A percentile compares a stretch with the other conserved stretches of the same genome.
Evolutionary conservation across 257 asterid genomes (phyloP).

Genomic region (Penstemon newberryi): DNA sequence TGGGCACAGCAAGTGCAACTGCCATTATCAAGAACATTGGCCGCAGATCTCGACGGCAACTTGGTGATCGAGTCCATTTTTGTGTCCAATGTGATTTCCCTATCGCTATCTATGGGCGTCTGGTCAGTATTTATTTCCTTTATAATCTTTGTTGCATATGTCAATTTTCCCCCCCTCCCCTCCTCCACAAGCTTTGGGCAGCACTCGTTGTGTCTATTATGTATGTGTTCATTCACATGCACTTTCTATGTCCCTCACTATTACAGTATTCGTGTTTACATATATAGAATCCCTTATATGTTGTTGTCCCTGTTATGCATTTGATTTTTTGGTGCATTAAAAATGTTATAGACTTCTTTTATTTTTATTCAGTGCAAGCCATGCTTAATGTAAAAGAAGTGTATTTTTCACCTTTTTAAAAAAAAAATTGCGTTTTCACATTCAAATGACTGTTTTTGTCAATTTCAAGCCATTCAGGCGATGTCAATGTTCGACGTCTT

Average conservation of each 20-base stretch:
- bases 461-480: slow-evolving; percentile 12
- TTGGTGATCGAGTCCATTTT: slow-evolving; percentile 93
- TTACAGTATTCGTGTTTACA: neutral
- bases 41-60: slow-evolving; percentile 91
- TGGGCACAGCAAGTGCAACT: slow-evolving; percentile 60
- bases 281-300: slow-evolving; percentile 9
- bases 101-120: slow-evolving; percentile 89
- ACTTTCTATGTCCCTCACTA: neutral
- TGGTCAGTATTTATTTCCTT: no score
- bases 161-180: neutral
- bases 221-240: neutral
- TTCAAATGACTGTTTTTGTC: no score
- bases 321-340: neutral
- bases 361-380: no score
- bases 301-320: slow-evolving; percentile 4
- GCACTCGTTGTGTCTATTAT: no score
- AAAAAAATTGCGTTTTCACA: no score
- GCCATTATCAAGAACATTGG: slow-evolving; percentile 72
- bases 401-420: no score
- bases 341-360: neutral
- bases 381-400: no score
- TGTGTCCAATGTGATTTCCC: slow-evolving; percentile 91
- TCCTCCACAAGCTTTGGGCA: neutral
- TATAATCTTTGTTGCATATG: no score
- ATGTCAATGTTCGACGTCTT: slow-evolving; percentile 6